Evolutionary conservation across 208 protist genomes (phyloP).

Genomic region (Spongospora subterranea): DNA sequence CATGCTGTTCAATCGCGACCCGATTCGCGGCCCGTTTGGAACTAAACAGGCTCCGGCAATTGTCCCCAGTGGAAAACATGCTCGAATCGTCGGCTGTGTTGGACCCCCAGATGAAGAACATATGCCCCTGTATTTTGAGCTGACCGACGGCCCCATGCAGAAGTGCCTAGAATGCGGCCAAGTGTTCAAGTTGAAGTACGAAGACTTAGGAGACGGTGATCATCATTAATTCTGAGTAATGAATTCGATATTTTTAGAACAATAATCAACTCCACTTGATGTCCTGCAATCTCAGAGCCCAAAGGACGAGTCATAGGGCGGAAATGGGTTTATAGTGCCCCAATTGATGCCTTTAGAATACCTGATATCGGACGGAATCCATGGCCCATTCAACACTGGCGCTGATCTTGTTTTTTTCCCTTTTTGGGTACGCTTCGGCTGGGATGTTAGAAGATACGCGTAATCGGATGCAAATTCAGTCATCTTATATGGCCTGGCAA

Average conservation of each 20-base stretch:
- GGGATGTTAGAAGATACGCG: background rate
- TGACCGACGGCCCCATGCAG: constrained; percentile 53
- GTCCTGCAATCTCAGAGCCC: too few species aligned
- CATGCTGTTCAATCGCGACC: constrained; percentile 56
- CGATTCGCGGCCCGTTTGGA: constrained; percentile 56
- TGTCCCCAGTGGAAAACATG: constrained; percentile 30
- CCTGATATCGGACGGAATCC: background rate
- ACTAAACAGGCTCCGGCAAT: constrained; percentile 46
- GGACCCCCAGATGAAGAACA: constrained; percentile 25
- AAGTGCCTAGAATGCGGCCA: constrained; percentile 36
- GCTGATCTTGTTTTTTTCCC: background rate
- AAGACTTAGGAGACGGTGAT: background rate
- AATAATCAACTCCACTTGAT: background rate
- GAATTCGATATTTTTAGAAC: background rate
- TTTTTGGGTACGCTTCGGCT: background rate
- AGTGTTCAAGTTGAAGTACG: constrained; percentile 36
- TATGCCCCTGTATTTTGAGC: constrained; percentile 35
- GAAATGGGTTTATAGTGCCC: constrained; percentile 43
- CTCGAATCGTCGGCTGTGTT: constrained; percentile 63
- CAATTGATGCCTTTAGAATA: background rate
- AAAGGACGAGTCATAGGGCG: constrained; percentile 1
- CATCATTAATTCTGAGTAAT: background rate
- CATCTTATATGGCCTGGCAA: constrained; percentile 8
- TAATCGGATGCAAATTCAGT: background rate
- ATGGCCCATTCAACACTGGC: constrained; percentile 1